Evolutionary conservation across 2,329 filamentous ascomycete species (phyloP).

Genomic region (Polychaeton citri): DNA sequence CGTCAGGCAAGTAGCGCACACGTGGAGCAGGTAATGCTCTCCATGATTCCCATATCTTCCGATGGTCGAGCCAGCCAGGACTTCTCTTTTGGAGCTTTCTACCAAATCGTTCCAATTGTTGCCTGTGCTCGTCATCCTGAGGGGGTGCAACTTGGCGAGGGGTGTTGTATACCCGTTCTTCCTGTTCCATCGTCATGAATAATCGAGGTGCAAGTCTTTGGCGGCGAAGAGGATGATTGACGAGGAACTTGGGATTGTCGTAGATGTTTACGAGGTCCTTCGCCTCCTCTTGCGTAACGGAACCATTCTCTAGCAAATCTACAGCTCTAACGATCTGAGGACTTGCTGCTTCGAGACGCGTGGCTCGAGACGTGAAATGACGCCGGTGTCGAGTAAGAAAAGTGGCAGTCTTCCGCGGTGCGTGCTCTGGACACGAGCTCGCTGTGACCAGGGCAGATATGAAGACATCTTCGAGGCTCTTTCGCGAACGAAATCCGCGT

Average conservation of each 20-base stretch:
- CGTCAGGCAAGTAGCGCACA: slow-evolving; percentile 35
- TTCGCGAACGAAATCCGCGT: slow-evolving; percentile 3
- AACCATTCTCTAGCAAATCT: no score
- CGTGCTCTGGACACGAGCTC: slow-evolving; percentile 28
- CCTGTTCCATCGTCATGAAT: slow-evolving; percentile 15
- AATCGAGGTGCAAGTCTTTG: slow-evolving; percentile 16
- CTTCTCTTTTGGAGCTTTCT: slow-evolving; percentile 3
- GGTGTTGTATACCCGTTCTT: slow-evolving; percentile 5
- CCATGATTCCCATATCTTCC: slow-evolving; percentile 39
- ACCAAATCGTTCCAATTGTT: slow-evolving; percentile 7
- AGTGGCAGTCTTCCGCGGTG: background rate
- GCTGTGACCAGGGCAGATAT: slow-evolving; percentile 40
- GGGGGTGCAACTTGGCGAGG: slow-evolving; percentile 10
- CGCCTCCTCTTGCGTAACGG: slow-evolving; percentile 29
- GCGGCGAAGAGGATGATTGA: slow-evolving; percentile 1
- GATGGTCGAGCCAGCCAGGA: slow-evolving; percentile 8
- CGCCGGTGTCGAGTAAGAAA: background rate
- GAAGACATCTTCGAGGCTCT: slow-evolving; percentile 38
- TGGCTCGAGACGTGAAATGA: background rate
- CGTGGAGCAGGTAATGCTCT: slow-evolving; percentile 39
- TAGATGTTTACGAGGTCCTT: slow-evolving; percentile 37
- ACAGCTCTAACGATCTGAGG: no score
- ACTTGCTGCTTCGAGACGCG: no score
- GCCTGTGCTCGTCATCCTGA: slow-evolving; percentile 10
- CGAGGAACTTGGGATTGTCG: slow-evolving; percentile 10